Conservation (phyloP, 2,329 filamentous ascomycete genomes). For the Trichoderma sp. region DNA sequence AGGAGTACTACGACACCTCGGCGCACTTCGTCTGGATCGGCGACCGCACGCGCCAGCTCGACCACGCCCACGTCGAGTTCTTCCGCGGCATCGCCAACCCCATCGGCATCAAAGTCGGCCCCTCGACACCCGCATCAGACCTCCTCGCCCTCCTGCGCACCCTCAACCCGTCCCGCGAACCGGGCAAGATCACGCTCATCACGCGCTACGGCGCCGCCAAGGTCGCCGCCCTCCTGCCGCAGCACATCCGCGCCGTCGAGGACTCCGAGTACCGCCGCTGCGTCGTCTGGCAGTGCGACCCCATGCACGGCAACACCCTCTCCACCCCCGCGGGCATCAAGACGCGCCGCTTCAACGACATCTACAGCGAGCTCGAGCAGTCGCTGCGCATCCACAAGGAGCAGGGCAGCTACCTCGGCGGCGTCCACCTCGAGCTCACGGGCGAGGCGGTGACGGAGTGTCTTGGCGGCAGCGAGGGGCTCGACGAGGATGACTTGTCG, state of each 20-base stretch:
- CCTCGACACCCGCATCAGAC: constrained; percentile 75
- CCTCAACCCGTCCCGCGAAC: constrained; percentile 79
- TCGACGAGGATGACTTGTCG: constrained; percentile 85
- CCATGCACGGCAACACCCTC: constrained; percentile 88
- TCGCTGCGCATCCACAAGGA: constrained; percentile 84
- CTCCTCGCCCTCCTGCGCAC: constrained; percentile 78
- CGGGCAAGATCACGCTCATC: constrained; percentile 94
- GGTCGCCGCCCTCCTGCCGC: constrained; percentile 74
- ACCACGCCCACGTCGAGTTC: constrained; percentile 94
- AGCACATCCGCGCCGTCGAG: constrained; percentile 87
- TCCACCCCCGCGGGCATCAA: constrained; percentile 79
- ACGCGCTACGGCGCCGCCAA: constrained; percentile 86
- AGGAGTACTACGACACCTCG: constrained; percentile 88
- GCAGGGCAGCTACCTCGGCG: constrained; percentile 83
- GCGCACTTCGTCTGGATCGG: constrained; percentile 99
- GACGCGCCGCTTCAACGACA: constrained; percentile 87
- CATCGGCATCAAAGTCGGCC: constrained; percentile 94
- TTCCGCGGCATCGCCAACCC: constrained; percentile 96
- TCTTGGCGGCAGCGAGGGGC: constrained; percentile 81
- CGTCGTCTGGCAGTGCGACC: constrained; percentile 97
- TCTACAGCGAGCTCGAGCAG: constrained; percentile 82
- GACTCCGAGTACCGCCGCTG: constrained; percentile 65
- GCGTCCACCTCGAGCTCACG: constrained; percentile 92
- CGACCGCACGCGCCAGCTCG: constrained; percentile 89
- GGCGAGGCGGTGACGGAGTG: constrained; percentile 97